Conservation (phyloP, 352 stramenopile genomes). For the Phytophthora fragariaefolia region DNA sequence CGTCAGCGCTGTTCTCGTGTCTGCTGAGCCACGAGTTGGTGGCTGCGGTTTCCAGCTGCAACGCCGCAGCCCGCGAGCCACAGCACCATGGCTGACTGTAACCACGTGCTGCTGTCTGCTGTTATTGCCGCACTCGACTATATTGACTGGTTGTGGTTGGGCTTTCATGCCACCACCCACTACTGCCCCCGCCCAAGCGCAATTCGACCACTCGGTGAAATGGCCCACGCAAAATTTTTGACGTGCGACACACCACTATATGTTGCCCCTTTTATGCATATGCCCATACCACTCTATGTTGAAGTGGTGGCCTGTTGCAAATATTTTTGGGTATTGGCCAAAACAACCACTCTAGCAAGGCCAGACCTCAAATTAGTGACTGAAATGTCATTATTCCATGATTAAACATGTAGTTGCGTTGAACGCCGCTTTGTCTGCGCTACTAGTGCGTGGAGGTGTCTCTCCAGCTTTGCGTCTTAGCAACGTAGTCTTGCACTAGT, state of each 20-base stretch:
- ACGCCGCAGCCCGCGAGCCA: background rate
- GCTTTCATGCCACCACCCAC: slow-evolving; percentile 7
- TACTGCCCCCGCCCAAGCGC: too few species aligned
- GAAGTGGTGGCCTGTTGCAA: too few species aligned
- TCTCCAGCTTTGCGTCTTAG: slow-evolving; percentile 3
- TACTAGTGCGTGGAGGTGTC: slow-evolving; percentile 6
- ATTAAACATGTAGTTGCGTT: too few species aligned
- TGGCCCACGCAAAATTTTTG: slow-evolving; percentile 4
- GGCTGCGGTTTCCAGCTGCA: background rate
- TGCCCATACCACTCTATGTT: too few species aligned
- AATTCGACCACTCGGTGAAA: slow-evolving; percentile 21
- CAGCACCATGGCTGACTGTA: slow-evolving; percentile 8
- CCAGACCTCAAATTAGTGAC: background rate
- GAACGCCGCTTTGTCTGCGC: background rate
- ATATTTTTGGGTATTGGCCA: too few species aligned
- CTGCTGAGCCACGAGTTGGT: background rate
- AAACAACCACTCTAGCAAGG: slow-evolving; percentile 1
- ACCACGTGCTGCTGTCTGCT: slow-evolving; percentile 7
- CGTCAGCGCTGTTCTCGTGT: background rate
- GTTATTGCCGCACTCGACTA: slow-evolving; percentile 3
- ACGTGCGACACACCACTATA: slow-evolving; percentile 9
- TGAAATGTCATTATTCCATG: too few species aligned
- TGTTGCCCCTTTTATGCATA: too few species aligned
- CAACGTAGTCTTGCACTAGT: slow-evolving; percentile 17
- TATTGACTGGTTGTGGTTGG: slow-evolving; percentile 18